Percentiles rank a stretch among this genome's conserved stretches.
These are phyloP conservation scores for Elaeis guineensis DNA, from an alignment of 176 grass and related monocot genomes.

Conservation along the genomic window DNA sequence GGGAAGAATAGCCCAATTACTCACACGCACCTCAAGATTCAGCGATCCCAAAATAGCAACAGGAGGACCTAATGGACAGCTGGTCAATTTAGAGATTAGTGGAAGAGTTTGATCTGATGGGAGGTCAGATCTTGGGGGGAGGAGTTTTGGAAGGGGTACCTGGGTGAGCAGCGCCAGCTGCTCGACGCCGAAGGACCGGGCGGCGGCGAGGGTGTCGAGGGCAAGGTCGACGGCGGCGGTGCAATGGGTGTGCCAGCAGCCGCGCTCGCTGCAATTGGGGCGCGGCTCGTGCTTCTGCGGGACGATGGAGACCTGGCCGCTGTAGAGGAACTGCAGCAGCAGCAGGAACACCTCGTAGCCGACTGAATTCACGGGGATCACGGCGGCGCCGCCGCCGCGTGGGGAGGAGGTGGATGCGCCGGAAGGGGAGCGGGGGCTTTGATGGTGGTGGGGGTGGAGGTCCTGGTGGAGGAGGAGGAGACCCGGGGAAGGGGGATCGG, in stretches of 20 bases:
- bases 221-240: constrained; percentile 96
- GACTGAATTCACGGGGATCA: constrained; percentile 82
- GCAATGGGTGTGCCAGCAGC: constrained; percentile 97
- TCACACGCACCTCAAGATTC: no score
- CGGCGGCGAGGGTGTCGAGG: constrained; percentile 74
- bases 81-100: no score
- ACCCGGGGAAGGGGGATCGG: constrained; percentile 28
- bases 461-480: constrained; percentile 9
- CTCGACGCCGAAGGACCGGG: constrained; percentile 85
- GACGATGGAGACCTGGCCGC: constrained; percentile 92
- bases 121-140: not conserved
- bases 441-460: constrained; percentile 32
- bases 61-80: no score
- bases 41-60: no score
- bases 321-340: constrained; percentile 96
- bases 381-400: constrained; percentile 17
- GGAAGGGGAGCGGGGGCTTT: constrained; percentile 60
- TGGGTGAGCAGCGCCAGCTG: constrained; percentile 88
- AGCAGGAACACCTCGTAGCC: constrained; percentile 98
- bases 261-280: constrained; percentile 69
- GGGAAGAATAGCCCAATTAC: no score
- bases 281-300: constrained; percentile 94
- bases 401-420: constrained; percentile 48
- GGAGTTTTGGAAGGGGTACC: constrained; percentile 18
- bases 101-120: no score